Conservation (phyloP, 2,329 filamentous ascomycete genomes). For the Aureobasidium pullulans region DNA sequence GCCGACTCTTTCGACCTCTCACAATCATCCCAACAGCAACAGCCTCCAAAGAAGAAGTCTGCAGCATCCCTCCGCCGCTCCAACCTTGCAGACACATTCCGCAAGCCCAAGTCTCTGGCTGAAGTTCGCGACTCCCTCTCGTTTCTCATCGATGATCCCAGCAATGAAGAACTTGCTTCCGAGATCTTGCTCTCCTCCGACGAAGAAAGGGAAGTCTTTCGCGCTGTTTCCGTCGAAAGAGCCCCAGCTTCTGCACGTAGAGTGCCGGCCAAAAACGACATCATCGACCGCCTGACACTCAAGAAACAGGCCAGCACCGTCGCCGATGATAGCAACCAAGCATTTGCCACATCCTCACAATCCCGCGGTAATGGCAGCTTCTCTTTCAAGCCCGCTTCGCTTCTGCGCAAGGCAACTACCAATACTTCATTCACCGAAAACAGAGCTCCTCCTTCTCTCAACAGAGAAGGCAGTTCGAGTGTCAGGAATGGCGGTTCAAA, state of each 20-base stretch:
- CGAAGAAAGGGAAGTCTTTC: constrained; percentile 39
- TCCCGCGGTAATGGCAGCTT: neutral
- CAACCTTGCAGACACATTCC: constrained; percentile 31
- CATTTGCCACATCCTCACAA: neutral
- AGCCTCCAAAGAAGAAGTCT: neutral
- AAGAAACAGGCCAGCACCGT: constrained; percentile 43
- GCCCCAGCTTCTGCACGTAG: constrained; percentile 29
- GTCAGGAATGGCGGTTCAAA: constrained; percentile 46
- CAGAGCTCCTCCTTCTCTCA: constrained; percentile 14
- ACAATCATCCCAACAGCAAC: neutral
- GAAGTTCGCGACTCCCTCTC: constrained; percentile 81
- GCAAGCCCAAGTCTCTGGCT: constrained; percentile 64
- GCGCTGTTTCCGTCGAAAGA: constrained; percentile 29
- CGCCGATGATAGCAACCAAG: constrained; percentile 45
- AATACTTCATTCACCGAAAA: constrained; percentile 19
- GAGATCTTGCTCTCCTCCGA: constrained; percentile 32
- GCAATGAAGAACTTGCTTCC: constrained; percentile 47
- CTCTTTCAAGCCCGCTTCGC: constrained; percentile 59
- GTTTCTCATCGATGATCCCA: constrained; percentile 65
- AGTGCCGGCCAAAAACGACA: constrained; percentile 30
- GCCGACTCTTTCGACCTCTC: constrained; percentile 4
- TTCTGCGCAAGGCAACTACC: constrained; percentile 68
- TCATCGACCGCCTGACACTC: constrained; percentile 68
- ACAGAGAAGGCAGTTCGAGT: constrained; percentile 21
- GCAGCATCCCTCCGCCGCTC: constrained; percentile 4